Conservation (phyloP, 176 grass and related monocot genomes). For the Lolium multiflorum region DNA sequence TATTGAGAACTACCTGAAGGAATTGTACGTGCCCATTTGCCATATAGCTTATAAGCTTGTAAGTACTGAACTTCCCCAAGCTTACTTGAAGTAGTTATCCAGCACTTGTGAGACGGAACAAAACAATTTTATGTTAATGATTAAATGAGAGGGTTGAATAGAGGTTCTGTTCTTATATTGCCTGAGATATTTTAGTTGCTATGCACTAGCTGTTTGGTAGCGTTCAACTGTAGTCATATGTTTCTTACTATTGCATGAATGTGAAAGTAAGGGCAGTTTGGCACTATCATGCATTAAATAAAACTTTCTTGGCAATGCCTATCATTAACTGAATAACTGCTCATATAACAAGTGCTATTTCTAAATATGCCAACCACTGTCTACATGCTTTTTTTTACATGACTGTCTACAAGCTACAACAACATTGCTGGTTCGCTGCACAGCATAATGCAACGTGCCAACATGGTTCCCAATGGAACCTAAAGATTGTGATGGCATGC, state of each 20-base stretch:
- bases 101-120: neutral
- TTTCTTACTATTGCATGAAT: neutral
- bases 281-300: neutral
- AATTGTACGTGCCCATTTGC: constrained; percentile 10
- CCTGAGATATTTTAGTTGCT: neutral
- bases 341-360: constrained; percentile 6
- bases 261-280: neutral
- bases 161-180: neutral
- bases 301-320: neutral
- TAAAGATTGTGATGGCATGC: neutral
- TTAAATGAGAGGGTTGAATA: neutral
- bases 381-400: neutral
- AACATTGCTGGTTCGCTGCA: constrained; percentile 21
- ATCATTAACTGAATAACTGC: neutral
- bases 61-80: constrained; percentile 7
- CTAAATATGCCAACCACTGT: neutral
- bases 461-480: constrained; percentile 12
- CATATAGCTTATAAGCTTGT: neutral
- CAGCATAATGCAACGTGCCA: neutral
- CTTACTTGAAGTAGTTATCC: neutral
- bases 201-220: constrained; percentile 19
- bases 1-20: neutral
- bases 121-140: neutral
- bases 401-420: neutral
- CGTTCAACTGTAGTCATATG: constrained; percentile 4